Evolutionary conservation across 2,329 filamentous ascomycete genomes (phyloP).

Genomic region (Esteya vermicola): DNA sequence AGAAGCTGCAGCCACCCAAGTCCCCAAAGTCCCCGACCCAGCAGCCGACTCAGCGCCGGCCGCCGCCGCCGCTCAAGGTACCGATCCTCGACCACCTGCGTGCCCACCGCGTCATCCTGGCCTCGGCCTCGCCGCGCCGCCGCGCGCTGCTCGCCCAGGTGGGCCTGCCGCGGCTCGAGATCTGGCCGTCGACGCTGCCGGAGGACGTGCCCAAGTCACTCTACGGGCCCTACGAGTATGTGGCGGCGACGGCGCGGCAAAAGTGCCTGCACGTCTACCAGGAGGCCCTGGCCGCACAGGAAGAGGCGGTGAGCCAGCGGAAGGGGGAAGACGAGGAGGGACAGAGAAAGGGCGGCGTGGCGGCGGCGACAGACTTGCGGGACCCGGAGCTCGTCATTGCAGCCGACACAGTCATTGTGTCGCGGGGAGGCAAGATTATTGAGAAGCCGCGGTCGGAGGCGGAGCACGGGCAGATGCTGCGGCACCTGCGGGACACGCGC

Average conservation of each 20-base stretch:
- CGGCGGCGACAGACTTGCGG: constrained; percentile 14
- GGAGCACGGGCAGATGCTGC: constrained; percentile 75
- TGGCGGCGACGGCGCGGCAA: constrained; percentile 67
- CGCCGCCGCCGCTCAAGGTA: constrained; percentile 48
- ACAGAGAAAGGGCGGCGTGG: constrained; percentile 12
- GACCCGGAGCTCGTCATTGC: constrained; percentile 80
- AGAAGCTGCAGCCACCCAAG: background rate
- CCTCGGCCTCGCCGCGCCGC: constrained; percentile 75
- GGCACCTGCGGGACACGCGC: constrained; percentile 60
- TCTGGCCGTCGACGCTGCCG: constrained; percentile 67
- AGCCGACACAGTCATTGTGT: constrained; percentile 83
- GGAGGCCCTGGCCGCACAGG: constrained; percentile 22
- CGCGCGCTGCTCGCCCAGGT: constrained; percentile 67
- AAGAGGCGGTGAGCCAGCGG: constrained; percentile 13
- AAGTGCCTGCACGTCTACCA: constrained; percentile 67
- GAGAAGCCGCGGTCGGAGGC: constrained; percentile 80
- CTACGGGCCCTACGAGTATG: constrained; percentile 78
- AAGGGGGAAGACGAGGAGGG: constrained; percentile 9
- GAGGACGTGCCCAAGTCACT: constrained; percentile 70
- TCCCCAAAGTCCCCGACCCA: too few species aligned
- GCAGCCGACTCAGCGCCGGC: constrained; percentile 6
- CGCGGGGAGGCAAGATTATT: constrained; percentile 58
- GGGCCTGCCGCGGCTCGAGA: constrained; percentile 68
- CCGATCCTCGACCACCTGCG: constrained; percentile 67
- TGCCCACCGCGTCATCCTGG: constrained; percentile 71